These are phyloP conservation scores for Trichoderma orchidacearum DNA, from an alignment of 495 filamentous ascomycete genomes.

Conservation along the genomic window DNA sequence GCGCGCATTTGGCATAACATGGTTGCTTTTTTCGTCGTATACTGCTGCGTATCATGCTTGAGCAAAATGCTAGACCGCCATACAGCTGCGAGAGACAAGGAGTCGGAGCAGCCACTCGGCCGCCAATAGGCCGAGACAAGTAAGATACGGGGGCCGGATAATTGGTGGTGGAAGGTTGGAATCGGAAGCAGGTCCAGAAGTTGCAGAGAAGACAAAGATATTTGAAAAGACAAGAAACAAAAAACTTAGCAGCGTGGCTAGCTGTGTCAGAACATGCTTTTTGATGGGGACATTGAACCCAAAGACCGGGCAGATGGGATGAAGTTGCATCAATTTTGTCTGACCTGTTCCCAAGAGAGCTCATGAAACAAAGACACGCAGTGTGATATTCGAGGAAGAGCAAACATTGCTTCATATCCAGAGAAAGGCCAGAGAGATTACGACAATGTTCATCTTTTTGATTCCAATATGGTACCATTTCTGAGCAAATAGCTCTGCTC, in stretches of 20 bases:
- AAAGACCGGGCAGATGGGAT: not conserved
- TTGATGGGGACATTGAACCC: not conserved
- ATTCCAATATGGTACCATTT: too few species aligned
- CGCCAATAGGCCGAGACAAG: not conserved
- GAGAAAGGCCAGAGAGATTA: too few species aligned
- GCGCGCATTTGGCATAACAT: not conserved
- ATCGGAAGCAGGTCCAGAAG: not conserved
- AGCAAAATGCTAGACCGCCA: not conserved
- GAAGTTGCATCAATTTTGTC: too few species aligned
- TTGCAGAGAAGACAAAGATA: not conserved
- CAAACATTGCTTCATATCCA: too few species aligned
- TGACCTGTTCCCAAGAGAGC: too few species aligned
- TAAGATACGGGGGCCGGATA: not conserved
- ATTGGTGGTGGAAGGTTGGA: not conserved
- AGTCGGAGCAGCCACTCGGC: not conserved
- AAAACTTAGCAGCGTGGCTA: not conserved
- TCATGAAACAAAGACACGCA: too few species aligned
- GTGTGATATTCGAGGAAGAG: too few species aligned
- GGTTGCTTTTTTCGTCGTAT: too few species aligned
- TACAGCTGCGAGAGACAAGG: not conserved
- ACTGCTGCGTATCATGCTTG: not conserved
- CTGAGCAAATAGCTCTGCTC: too few species aligned
- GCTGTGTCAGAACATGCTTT: not conserved
- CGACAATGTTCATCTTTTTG: too few species aligned
- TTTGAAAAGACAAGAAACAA: not conserved